phyloP scores from a whole-genome alignment of 2,329 filamentous ascomycete genomes.

The Penicillium concentricum region DNA sequence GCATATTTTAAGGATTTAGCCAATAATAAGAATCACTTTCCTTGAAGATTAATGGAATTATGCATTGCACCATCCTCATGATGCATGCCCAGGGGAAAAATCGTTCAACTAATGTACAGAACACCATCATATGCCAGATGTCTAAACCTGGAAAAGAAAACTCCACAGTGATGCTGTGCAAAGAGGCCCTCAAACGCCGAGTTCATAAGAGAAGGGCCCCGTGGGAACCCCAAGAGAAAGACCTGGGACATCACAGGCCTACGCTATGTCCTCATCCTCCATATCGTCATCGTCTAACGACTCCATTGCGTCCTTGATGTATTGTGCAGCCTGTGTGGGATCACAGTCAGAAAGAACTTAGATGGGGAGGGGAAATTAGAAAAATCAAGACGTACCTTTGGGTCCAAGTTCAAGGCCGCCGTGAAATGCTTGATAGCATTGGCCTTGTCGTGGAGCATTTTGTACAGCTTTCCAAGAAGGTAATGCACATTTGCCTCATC shows the following conservation, averaged over 20 bases:
- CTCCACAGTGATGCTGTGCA: constrained; percentile 27
- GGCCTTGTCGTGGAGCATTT: constrained; percentile 59
- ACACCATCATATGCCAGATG: constrained; percentile 30
- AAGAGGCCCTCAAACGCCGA: constrained; percentile 20
- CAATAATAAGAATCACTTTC: neutral
- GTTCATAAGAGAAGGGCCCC: constrained; percentile 14
- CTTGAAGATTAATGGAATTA: constrained; percentile 14
- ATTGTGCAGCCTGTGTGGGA: constrained; percentile 69
- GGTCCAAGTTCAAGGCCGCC: constrained; percentile 90
- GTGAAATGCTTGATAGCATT: constrained; percentile 92
- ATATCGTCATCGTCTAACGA: constrained; percentile 71
- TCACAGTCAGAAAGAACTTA: constrained; percentile 6
- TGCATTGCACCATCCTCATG: constrained; percentile 13
- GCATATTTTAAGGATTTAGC: neutral
- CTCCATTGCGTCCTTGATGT: constrained; percentile 97
- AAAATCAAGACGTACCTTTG: constrained; percentile 66
- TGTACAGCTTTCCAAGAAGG: constrained; percentile 69
- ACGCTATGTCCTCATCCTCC: constrained; percentile 55
- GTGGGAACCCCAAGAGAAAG: constrained; percentile 16
- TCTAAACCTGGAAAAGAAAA: constrained; percentile 22
- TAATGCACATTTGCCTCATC: constrained; percentile 97
- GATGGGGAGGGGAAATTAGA: constrained; percentile 2
- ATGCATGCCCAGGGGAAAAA: constrained; percentile 8
- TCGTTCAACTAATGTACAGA: constrained; percentile 40
- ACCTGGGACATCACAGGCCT: constrained; percentile 22